A percentile compares a stretch with the other conserved stretches of the same genome.
phyloP scores from a whole-genome alignment of 177 flowering plant species.

The Vitis hybrid region DNA sequence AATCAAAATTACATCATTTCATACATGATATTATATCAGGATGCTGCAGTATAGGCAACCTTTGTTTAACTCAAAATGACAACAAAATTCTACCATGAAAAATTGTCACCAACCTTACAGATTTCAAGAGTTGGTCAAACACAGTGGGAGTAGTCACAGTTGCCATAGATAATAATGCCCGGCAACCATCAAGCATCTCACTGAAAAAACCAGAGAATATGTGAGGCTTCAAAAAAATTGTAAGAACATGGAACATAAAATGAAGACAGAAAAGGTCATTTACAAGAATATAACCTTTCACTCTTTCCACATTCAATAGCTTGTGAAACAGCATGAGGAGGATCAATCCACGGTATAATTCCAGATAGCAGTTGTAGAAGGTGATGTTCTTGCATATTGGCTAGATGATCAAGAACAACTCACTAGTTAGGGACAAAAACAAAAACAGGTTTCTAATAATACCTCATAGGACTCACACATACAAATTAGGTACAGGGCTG shows the following conservation, averaged over 20 bases:
- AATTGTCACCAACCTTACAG: conserved; percentile 54
- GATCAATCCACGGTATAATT: conserved; percentile 78
- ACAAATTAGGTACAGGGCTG: too few species aligned
- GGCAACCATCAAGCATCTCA: conserved; percentile 98
- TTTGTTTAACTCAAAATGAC: not conserved
- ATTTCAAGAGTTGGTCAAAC: conserved; percentile 82
- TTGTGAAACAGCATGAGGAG: conserved; percentile 62
- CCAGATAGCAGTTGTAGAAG: conserved; percentile 75
- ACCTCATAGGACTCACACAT: too few species aligned
- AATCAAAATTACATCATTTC: not conserved
- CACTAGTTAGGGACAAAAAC: not conserved
- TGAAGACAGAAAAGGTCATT: conserved; percentile 2
- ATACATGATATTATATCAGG: not conserved
- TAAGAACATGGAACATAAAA: conserved; percentile 5
- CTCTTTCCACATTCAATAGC: conserved; percentile 79
- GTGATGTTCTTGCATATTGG: conserved; percentile 65
- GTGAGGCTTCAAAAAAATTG: not conserved
- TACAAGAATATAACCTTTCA: conserved; percentile 60
- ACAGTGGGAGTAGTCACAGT: conserved; percentile 59
- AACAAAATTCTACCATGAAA: not conserved
- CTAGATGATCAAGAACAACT: conserved; percentile 30
- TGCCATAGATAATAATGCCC: conserved; percentile 78
- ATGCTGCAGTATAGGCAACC: not conserved
- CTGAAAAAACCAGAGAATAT: conserved; percentile 36
- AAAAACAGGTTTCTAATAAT: too few species aligned